Evolutionary conservation across 768 basidiomycete genomes (phyloP).

Genomic region (Galerina sulciceps): DNA sequence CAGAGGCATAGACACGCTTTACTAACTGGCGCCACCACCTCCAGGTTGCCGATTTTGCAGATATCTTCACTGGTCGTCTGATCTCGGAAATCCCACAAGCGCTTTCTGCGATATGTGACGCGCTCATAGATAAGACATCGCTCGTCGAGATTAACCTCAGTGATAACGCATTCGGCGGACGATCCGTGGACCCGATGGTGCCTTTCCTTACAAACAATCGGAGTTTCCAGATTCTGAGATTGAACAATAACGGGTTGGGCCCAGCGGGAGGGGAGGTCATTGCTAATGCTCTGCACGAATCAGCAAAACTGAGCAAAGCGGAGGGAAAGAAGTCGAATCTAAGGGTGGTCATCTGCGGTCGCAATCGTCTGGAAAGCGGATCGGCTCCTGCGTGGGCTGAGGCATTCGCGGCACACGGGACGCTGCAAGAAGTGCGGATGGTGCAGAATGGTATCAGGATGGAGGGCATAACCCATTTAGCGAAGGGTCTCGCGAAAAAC

Average conservation of each 20-base stretch:
- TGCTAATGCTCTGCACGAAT: conserved; percentile 80
- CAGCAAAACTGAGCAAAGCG: conserved; percentile 68
- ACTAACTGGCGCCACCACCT: conserved; percentile 6
- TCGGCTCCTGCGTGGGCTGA: conserved; percentile 83
- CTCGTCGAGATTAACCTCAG: conserved; percentile 89
- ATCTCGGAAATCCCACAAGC: conserved; percentile 95
- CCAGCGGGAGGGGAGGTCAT: conserved; percentile 86
- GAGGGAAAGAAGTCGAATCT: conserved; percentile 76
- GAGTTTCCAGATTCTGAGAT: conserved; percentile 79
- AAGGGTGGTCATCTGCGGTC: conserved; percentile 85
- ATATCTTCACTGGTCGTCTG: conserved; percentile 97
- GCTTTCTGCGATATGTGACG: conserved; percentile 85
- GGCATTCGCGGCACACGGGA: conserved; percentile 85
- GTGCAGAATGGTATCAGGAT: conserved; percentile 98
- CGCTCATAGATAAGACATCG: conserved; percentile 78
- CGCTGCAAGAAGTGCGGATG: conserved; percentile 85
- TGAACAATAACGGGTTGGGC: conserved; percentile 97
- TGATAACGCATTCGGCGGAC: conserved; percentile 96
- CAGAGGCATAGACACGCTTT: not conserved
- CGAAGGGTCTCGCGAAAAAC: conserved; percentile 73
- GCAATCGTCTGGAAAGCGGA: conserved; percentile 95
- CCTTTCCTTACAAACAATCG: conserved; percentile 86
- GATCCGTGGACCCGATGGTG: conserved; percentile 93
- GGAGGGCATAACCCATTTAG: conserved; percentile 84
- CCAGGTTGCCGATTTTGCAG: conserved; percentile 93